Evolutionary conservation across 768 basidiomycete genomes (phyloP).

Genomic region (Kwoniella shandongensis): DNA sequence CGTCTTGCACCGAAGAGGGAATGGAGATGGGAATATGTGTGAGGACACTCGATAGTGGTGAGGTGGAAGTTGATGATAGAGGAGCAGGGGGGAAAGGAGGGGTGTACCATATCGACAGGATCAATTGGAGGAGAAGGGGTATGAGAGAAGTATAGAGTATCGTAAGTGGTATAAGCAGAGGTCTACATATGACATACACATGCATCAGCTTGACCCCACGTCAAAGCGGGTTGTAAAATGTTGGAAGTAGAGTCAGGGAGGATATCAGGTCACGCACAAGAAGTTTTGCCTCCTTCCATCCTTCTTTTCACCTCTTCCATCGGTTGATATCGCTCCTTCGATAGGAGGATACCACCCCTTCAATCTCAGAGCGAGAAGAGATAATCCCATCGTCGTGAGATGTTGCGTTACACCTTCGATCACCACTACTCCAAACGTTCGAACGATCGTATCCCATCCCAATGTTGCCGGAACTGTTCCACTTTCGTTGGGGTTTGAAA

Average conservation of each 20-base stretch:
- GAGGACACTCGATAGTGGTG: neutral
- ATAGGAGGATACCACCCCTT: slow-evolving; percentile 30
- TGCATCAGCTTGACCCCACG: slow-evolving; percentile 18
- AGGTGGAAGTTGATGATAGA: slow-evolving; percentile 1
- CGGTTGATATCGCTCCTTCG: neutral
- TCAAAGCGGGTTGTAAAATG: neutral
- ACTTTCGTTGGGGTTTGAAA: neutral
- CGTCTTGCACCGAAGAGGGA: neutral
- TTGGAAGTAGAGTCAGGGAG: too few species aligned
- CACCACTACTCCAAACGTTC: slow-evolving; percentile 2
- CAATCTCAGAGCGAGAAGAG: slow-evolving; percentile 17
- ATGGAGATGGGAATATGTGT: neutral
- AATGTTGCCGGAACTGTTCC: too few species aligned
- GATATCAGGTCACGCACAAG: slow-evolving; percentile 26
- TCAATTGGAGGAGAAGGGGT: slow-evolving; percentile 47
- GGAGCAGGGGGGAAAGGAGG: slow-evolving; percentile 8
- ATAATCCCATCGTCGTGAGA: slow-evolving; percentile 20
- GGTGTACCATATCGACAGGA: slow-evolving; percentile 48
- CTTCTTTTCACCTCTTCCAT: neutral
- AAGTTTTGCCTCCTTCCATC: slow-evolving; percentile 47
- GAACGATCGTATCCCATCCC: too few species aligned
- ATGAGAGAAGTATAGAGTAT: slow-evolving; percentile 49
- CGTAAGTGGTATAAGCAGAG: slow-evolving; percentile 44
- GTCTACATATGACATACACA: slow-evolving; percentile 19
- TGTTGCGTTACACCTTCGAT: slow-evolving; percentile 35